Conservation (phyloP, 2,329 filamentous ascomycete genomes). For the Lizonia empirigonia region DNA sequence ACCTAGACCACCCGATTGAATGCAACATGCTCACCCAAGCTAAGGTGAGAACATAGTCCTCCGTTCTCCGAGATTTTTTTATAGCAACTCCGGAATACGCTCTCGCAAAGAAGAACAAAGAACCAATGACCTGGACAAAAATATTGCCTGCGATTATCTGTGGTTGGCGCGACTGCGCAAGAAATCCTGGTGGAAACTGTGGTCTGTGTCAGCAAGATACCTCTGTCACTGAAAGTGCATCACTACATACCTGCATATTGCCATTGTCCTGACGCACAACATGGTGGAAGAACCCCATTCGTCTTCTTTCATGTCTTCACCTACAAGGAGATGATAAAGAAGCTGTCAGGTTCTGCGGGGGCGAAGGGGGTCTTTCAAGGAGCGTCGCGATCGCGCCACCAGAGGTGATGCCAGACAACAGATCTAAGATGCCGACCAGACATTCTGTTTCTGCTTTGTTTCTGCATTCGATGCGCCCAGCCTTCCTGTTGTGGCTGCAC, state of each 20-base stretch:
- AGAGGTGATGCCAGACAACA: conserved; percentile 9
- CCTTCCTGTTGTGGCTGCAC: neutral
- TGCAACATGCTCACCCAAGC: conserved; percentile 24
- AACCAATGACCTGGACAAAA: conserved; percentile 21
- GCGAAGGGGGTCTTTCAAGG: conserved; percentile 1
- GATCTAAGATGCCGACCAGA: neutral
- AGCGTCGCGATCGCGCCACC: conserved; percentile 2
- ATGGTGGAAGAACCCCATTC: conserved; percentile 9
- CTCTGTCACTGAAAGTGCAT: neutral
- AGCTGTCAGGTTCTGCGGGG: conserved; percentile 9
- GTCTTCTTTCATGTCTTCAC: neutral
- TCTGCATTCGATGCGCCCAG: too few relatives aligned
- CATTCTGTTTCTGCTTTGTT: too few relatives aligned
- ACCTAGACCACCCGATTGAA: neutral
- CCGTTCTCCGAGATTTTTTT: conserved; percentile 23
- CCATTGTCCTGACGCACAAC: conserved; percentile 12
- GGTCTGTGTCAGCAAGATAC: neutral
- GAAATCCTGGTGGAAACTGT: conserved; percentile 7
- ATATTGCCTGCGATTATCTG: conserved; percentile 28
- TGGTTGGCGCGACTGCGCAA: conserved; percentile 21
- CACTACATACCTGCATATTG: conserved; percentile 4
- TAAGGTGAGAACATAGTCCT: conserved; percentile 23
- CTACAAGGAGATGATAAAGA: neutral
- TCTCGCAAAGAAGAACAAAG: conserved; percentile 25
- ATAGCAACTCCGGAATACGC: conserved; percentile 26